Evolutionary conservation across 371 early-diverging fungal species (phyloP), one percentile per base, ranked within the genome.

Genomic region (Syncephalastrum racemosum): DNA sequence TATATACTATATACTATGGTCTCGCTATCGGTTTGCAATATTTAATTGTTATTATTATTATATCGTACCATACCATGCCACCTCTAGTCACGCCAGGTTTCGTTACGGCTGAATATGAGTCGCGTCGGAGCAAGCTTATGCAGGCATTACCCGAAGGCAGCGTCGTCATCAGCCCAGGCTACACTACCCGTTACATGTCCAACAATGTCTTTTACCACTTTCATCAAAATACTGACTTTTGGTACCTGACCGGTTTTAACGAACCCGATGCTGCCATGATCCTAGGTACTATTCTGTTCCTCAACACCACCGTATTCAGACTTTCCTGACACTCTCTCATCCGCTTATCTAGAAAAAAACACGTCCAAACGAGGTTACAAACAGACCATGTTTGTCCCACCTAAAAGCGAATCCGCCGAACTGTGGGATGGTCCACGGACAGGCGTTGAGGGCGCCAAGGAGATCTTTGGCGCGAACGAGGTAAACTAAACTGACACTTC

Each of bases 171-270:
- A 77, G 85, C 19, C 77, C 90, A 16, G 91, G 96, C 8, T 84
- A 90, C 57, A 77, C 82, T 0, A 83, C 90, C 56, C 83, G 91
- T n/a, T 97, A 91, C 67, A 85, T 89, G 71, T 89, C 95, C 61
- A 87, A 92, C 57, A 92, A 92, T 54, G 93, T 97, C 50, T 97
- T 97, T 78, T 93, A 96, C 66, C 90, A 88, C n/a, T 98, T 94
- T 62, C 93, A 95, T 59, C 97, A 96, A 68, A 84, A 89, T 55
- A 93, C 95, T 5, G 91, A 96, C 62, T 85, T 96, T 55, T 86
- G 87, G 62, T 96, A 96, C 63, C 70, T 97, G 31, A 71, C 73
- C 16, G 96, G 97, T 24, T 92, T 94, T 66, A 90, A 94, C 71
- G 95, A 96, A 70, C 97, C 96, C 0, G 91, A 95, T 62, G 81